Conservation (phyloP, 768 basidiomycete genomes). For the Russula earlei region DNA sequence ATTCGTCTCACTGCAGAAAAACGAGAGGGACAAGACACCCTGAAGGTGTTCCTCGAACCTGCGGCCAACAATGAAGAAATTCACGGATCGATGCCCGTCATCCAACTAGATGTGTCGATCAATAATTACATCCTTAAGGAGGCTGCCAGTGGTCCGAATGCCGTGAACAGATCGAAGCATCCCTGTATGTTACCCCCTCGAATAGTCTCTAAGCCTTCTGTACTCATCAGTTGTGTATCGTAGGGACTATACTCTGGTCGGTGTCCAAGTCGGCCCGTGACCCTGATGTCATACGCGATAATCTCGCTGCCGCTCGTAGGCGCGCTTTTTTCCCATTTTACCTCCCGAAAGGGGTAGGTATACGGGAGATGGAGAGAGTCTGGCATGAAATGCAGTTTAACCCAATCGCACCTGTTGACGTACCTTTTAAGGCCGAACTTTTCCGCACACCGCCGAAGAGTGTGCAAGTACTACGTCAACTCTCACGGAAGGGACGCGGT, state of each 20-base stretch:
- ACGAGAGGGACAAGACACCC: slow-evolving; percentile 28
- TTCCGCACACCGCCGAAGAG: slow-evolving; percentile 30
- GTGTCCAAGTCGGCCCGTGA: slow-evolving; percentile 33
- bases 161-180: slow-evolving; percentile 26
- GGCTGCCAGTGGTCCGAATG: slow-evolving; percentile 29
- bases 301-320: slow-evolving; percentile 28
- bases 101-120: slow-evolving; percentile 46
- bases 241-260: slow-evolving; percentile 59
- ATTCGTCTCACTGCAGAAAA: slow-evolving; percentile 58
- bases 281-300: slow-evolving; percentile 29
- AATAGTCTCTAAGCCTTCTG: neutral
- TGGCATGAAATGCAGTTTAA: slow-evolving; percentile 38
- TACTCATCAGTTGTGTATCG: neutral
- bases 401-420: slow-evolving; percentile 9
- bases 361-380: slow-evolving; percentile 28
- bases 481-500: slow-evolving; percentile 39
- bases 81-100: slow-evolving; percentile 33
- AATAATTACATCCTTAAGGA: slow-evolving; percentile 36
- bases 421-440: slow-evolving; percentile 22
- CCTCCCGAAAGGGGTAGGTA: slow-evolving; percentile 41
- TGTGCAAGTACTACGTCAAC: slow-evolving; percentile 35
- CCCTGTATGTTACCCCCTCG: slow-evolving; percentile 25
- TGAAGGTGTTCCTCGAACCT: slow-evolving; percentile 66
- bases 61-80: slow-evolving; percentile 35
- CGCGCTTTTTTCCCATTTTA: slow-evolving; percentile 39